Evolutionary conservation across 495 filamentous ascomycete species (phyloP).

Genomic region (Aspergillus saccharolyticus): DNA sequence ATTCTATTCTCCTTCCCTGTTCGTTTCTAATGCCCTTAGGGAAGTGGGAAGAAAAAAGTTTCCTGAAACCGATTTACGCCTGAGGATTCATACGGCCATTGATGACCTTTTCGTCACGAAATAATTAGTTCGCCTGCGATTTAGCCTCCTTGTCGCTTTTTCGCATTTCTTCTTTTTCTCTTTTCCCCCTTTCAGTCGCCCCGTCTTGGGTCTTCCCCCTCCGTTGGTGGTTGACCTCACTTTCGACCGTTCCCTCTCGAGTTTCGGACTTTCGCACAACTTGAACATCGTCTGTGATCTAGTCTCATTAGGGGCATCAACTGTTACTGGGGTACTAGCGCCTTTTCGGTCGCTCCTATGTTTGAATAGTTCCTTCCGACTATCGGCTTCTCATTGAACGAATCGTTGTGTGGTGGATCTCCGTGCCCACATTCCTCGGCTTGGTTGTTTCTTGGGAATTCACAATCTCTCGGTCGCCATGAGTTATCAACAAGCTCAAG

Average conservation of each 20-base stretch:
- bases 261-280: not conserved
- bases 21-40: constrained; percentile 14
- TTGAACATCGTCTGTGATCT: not conserved
- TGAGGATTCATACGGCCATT: constrained; percentile 25
- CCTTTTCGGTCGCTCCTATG: constrained; percentile 33
- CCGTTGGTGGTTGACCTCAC: not conserved
- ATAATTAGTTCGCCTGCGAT: constrained; percentile 19
- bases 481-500: constrained; percentile 56
- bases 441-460: constrained; percentile 28
- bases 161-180: not conserved
- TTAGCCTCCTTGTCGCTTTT: constrained; percentile 17
- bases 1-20: not conserved
- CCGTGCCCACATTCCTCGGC: constrained; percentile 39
- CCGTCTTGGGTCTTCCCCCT: not conserved
- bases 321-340: constrained; percentile 9
- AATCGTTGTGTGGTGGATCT: constrained; percentile 42
- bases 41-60: constrained; percentile 16
- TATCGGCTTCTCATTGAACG: constrained; percentile 26
- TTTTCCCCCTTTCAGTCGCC: not conserved
- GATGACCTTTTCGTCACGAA: constrained; percentile 25
- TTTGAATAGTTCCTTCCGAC: constrained; percentile 25
- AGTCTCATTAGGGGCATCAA: not conserved
- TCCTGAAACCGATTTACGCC: constrained; percentile 19
- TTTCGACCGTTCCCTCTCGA: not conserved
- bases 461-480: constrained; percentile 27